Percentiles rank a stretch among this genome's conserved stretches.
Conservation (phyloP, 225 moss, liverwort and hornwort genomes). For the Polytrichum commune region DNA sequence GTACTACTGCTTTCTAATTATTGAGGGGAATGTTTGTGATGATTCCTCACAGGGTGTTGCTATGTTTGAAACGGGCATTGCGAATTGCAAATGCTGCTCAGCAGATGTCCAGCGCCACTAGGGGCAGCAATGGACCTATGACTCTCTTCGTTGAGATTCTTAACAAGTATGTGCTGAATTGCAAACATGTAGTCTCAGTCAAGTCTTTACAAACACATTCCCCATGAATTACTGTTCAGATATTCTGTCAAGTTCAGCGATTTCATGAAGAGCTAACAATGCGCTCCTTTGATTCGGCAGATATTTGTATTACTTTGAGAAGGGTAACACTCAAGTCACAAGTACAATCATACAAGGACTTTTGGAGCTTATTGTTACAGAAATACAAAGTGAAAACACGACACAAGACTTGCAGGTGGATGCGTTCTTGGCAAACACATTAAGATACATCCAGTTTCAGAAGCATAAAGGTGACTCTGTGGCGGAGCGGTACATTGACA, state of each 20-base stretch:
- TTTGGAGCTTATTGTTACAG: constrained; percentile 91
- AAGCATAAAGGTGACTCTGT: constrained; percentile 93
- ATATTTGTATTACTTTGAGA: constrained; percentile 96
- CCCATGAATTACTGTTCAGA: not conserved
- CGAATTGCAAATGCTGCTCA: constrained; percentile 98
- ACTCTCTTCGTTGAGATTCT: constrained; percentile 97
- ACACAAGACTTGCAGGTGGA: constrained; percentile 91
- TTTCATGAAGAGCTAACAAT: not conserved
- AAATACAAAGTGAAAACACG: constrained; percentile 93
- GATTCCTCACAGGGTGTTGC: constrained; percentile 56
- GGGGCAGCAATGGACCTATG: constrained; percentile 97
- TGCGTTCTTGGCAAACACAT: constrained; percentile 89
- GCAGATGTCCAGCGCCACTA: constrained; percentile 98
- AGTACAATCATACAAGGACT: constrained; percentile 93
- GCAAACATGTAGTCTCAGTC: not conserved
- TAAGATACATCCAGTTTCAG: constrained; percentile 95
- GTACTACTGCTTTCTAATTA: not conserved
- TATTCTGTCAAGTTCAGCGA: not conserved
- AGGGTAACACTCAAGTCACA: constrained; percentile 92
- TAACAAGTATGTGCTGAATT: constrained; percentile 68
- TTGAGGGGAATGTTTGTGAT: not conserved
- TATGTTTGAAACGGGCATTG: constrained; percentile 93
- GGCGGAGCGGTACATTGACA: constrained; percentile 76
- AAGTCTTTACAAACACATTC: not conserved
- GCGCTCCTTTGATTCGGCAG: constrained; percentile 35